A percentile compares a stretch with the other conserved stretches of the same genome.
phyloP scores from a whole-genome alignment of 306 rosid species.

The Vicia faba region DNA sequence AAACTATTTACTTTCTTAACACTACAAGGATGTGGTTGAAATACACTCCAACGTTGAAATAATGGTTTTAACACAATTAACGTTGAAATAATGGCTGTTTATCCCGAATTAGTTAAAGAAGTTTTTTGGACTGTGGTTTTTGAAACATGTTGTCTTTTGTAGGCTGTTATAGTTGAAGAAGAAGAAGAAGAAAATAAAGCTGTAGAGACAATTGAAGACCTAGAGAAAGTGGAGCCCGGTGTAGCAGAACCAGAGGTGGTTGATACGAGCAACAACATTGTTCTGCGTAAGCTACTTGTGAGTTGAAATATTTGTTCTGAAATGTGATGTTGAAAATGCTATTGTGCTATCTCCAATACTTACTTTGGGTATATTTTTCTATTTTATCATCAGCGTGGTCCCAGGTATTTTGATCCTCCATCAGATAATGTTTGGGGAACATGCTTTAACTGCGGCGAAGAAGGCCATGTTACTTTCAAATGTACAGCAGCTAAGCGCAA shows the following conservation, averaged over 20 bases:
- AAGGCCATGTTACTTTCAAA: conserved; percentile 82
- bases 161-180: conserved; percentile 48
- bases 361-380: conserved; percentile 47
- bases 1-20: not conserved
- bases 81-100: not conserved
- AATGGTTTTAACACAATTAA: not conserved
- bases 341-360: conserved; percentile 34
- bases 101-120: not conserved
- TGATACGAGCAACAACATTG: conserved; percentile 52
- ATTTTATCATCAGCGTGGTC: conserved; percentile 81
- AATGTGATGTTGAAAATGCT: conserved; percentile 43
- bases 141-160: conserved; percentile 2
- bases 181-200: conserved; percentile 17
- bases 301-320: conserved; percentile 52
- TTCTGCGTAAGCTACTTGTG: conserved; percentile 85
- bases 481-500: conserved; percentile 64
- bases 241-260: conserved; percentile 40
- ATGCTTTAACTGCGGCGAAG: conserved; percentile 88
- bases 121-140: not conserved
- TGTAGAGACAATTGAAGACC: conserved; percentile 26
- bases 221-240: conserved; percentile 34
- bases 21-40: not conserved
- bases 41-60: not conserved
- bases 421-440: conserved; percentile 68
- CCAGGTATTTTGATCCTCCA: conserved; percentile 97